Evolutionary conservation across 1,284 basidiomycete species (phyloP).

Genomic region (Psilocybe mexicana): DNA sequence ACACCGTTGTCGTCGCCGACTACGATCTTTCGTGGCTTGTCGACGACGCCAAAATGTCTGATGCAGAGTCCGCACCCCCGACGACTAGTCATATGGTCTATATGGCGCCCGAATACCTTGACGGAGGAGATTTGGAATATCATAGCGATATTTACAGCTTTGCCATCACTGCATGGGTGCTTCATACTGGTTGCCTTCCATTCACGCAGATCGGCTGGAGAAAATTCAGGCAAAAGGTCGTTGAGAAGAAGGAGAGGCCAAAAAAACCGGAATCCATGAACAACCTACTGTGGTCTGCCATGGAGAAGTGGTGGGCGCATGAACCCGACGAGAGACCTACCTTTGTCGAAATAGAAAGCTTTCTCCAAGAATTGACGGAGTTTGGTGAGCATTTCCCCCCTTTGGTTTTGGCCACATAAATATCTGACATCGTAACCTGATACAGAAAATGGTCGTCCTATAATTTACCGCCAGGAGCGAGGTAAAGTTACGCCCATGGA

Average conservation of each 20-base stretch:
- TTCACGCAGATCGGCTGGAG: conserved; percentile 1
- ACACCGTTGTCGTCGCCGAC: not conserved
- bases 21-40: conserved; percentile 3
- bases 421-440: not conserved
- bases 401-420: not conserved
- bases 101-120: conserved; percentile 3
- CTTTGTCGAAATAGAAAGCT: conserved; percentile 1
- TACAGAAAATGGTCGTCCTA: not conserved
- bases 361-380: not conserved
- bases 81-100: not conserved
- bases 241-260: conserved; percentile 2
- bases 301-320: conserved; percentile 4
- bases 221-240: not conserved
- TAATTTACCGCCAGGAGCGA: not conserved
- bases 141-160: conserved; percentile 5
- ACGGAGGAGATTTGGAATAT: conserved; percentile 1
- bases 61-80: not conserved
- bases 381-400: not conserved
- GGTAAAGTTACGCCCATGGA: not conserved
- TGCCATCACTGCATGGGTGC: conserved; percentile 3
- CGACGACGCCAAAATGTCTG: conserved; percentile 1
- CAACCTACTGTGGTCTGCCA: not conserved
- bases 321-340: conserved; percentile 5
- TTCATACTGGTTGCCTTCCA: conserved; percentile 4
- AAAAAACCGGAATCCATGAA: conserved; percentile 1